Percentiles rank a stretch among this genome's conserved stretches.
These are phyloP conservation scores for Saussurea involucrata DNA, from an alignment of 129 eudicot genomes.

Conservation along the genomic window DNA sequence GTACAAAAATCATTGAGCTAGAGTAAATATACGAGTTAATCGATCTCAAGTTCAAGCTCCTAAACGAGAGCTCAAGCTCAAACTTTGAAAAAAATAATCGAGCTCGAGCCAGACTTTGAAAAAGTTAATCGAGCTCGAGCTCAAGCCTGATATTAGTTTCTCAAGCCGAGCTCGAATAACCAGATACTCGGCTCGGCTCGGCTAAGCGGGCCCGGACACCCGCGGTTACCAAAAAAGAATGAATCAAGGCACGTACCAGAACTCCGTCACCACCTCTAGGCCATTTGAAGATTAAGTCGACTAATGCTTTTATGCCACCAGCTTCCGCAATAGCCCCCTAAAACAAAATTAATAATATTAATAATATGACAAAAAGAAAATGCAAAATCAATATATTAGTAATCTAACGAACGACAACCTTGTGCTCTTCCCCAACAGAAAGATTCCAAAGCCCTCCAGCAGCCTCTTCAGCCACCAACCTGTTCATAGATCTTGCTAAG, in stretches of 20 bases:
- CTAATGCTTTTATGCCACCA: conserved; percentile 90
- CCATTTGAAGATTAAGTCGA: conserved; percentile 93
- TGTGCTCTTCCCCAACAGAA: conserved; percentile 99
- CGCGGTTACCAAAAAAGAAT: not conserved
- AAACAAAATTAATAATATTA: conserved; percentile 12
- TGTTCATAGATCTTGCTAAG: conserved; percentile 87
- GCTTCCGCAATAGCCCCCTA: conserved; percentile 95
- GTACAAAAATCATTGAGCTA: no score
- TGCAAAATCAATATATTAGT: no score
- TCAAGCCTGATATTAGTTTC: no score
- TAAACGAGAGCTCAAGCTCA: no score
- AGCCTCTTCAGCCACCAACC: conserved; percentile 99
- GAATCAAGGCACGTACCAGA: conserved; percentile 53
- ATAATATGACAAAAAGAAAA: conserved; percentile 2
- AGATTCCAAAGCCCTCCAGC: conserved; percentile 99
- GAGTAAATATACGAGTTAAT: no score
- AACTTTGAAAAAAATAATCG: no score
- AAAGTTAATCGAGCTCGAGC: no score
- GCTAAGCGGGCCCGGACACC: not conserved
- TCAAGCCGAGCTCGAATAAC: no score
- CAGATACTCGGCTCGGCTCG: no score
- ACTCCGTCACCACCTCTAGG: conserved; percentile 93
- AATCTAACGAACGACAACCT: conserved; percentile 45
- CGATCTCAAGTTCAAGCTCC: no score
- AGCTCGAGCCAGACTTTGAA: no score